Base-by-base conservation (phyloP, 345 rosid genomes). In the Syzygium oleosum region DNA sequence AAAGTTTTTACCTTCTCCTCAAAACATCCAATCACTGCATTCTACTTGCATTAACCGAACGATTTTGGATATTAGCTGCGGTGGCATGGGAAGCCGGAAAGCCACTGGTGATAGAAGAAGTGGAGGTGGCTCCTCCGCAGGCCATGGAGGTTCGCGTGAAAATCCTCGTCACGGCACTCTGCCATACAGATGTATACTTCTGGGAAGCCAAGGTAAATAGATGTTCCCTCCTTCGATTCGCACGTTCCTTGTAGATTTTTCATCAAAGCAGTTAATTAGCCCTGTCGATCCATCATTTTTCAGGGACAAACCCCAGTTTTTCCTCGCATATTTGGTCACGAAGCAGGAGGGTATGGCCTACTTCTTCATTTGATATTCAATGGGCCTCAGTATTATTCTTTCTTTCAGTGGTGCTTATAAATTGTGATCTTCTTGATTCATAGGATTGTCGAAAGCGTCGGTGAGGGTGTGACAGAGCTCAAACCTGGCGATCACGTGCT, bases 41-140 rank as follows among this genome's bases (percentile, higher is more conserved):
- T 73, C 49, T 73, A 22, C 49, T 73, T 73, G 80, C 80, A 73
- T 73, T 73, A 10, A 73, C 49, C 49, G 80, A 73, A 73, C 38
- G 49, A 17, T 84, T 84, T 84, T 7, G 55, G 22, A 84, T 84
- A 23, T 84, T 9, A 92, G 94, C 93, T 85, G 93, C 93, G 11
- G 92, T 94, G 63, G 93, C 93, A 73, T 93, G 94, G 94, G 93
- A 94, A 87, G 93, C 95, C 12, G 93, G 94, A 79, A 93, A 94
- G 91, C 94, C 93, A 84, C 84, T 94, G 86, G 91, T 88, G 80
- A 92, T 94, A 1, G 91, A 92, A 68, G 90, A 92, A 85, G 94
- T 92, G 90, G 95, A 92, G 85, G 93, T 92, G 87, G 93, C 93
- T 9, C 93, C 94, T 12, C 95, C 93, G 6, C 94, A 93, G 77